These are phyloP conservation scores for Vitis cinerea DNA, from an alignment of 164 flowering plant species.

Conservation along the genomic window DNA sequence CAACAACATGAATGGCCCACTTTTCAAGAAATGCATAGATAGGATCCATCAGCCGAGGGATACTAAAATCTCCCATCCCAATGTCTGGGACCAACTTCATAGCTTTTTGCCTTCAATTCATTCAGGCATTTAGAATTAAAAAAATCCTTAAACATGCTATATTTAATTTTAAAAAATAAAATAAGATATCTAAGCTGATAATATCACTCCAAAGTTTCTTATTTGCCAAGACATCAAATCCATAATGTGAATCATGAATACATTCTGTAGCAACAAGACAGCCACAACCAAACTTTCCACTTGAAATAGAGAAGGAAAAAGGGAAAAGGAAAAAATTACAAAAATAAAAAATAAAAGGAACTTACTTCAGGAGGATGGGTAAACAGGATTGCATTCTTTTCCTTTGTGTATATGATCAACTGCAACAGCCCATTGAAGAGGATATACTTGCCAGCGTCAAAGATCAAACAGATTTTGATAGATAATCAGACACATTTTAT, in stretches of 20 bases:
- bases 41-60: no score
- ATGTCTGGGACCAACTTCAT: no score
- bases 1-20: no score
- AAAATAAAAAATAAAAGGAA: conserved; percentile 1
- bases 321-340: neutral
- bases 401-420: conserved; percentile 73
- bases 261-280: neutral
- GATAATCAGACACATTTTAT: neutral
- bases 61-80: no score
- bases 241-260: neutral
- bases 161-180: no score
- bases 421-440: conserved; percentile 66
- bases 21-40: no score
- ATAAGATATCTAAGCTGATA: no score
- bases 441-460: conserved; percentile 76
- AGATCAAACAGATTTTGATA: conserved; percentile 25
- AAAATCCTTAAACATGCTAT: no score
- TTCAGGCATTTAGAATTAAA: no score
- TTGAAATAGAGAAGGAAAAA: neutral
- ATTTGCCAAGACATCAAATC: no score
- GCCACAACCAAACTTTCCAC: neutral
- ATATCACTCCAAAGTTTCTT: no score
- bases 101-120: no score
- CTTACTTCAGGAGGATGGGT: conserved; percentile 80
- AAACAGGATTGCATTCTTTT: conserved; percentile 82